phyloP scores from a whole-genome alignment of 1,284 basidiomycete species.

The Garcileccinum viscosum region DNA sequence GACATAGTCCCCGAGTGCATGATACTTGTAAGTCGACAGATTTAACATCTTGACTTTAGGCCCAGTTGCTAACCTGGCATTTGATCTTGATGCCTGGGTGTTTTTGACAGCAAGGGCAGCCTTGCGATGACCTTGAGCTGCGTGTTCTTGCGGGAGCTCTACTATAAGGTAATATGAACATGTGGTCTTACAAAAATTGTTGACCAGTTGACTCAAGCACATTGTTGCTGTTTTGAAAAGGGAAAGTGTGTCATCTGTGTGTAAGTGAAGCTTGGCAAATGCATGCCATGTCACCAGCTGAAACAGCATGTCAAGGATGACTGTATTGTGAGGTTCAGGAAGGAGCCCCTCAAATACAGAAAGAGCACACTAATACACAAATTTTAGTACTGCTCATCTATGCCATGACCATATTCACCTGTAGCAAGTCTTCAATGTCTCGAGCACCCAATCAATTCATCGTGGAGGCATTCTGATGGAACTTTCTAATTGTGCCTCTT shows the following conservation, averaged over 20 bases:
- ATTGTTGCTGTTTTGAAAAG: background rate
- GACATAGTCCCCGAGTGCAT: background rate
- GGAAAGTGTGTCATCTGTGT: conserved; percentile 20
- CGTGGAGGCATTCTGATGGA: conserved; percentile 18
- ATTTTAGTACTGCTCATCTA: too few species aligned
- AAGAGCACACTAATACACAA: conserved; percentile 36
- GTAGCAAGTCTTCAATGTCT: conserved; percentile 36
- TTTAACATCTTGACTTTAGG: background rate
- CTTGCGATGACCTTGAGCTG: background rate
- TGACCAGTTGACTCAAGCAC: too few species aligned
- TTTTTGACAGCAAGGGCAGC: background rate
- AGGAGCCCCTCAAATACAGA: conserved; percentile 44
- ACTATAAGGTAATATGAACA: background rate
- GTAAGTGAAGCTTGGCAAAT: conserved; percentile 39
- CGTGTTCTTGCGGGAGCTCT: background rate
- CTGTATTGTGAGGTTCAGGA: conserved; percentile 27
- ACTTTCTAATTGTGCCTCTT: conserved; percentile 9
- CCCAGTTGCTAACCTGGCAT: background rate
- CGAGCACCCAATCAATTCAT: conserved; percentile 22
- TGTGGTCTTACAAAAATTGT: too few species aligned
- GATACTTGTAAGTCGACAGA: background rate
- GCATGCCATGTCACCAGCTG: conserved; percentile 40
- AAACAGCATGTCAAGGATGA: conserved; percentile 5
- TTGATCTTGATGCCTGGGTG: background rate
- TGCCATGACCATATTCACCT: conserved; percentile 26